A percentile compares a stretch with the other conserved stretches of the same genome.
phyloP scores from a whole-genome alignment of 352 stramenopile genomes.

The Globisporangium alternatum region DNA sequence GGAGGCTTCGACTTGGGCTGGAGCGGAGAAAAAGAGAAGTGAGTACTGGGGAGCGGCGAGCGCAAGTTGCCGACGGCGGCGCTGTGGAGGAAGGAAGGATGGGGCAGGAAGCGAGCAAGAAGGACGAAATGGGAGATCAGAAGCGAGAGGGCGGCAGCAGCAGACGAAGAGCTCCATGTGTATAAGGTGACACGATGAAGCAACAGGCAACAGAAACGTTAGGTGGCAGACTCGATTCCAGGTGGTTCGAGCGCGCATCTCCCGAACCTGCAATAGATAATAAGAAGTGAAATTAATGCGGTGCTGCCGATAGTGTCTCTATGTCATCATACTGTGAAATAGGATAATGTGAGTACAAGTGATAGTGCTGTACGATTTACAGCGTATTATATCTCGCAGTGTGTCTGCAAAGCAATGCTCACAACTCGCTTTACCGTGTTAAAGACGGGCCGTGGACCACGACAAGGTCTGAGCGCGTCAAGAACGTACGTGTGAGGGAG shows the following conservation, averaged over 20 bases:
- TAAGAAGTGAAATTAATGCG: not conserved
- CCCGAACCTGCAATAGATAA: not conserved
- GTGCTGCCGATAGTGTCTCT: no score
- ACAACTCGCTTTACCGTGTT: no score
- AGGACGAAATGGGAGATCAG: not conserved
- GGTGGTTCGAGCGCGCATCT: not conserved
- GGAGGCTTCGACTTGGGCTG: not conserved
- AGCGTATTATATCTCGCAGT: not conserved
- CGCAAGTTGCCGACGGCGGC: no score
- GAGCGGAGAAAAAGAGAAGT: not conserved
- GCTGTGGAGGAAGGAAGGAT: not conserved
- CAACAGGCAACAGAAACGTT: not conserved
- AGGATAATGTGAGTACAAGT: no score
- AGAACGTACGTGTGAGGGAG: not conserved
- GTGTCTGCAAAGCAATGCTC: not conserved
- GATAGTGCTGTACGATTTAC: not conserved
- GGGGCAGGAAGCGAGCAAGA: not conserved
- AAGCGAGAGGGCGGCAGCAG: not conserved
- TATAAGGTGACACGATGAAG: not conserved
- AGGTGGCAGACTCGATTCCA: not conserved
- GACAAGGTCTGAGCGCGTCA: not conserved
- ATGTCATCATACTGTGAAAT: no score
- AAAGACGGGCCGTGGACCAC: not conserved
- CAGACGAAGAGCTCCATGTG: not conserved
- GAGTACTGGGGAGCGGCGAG: not conserved